Evolutionary conservation across 2,329 filamentous ascomycete genomes (phyloP).

Genomic region (Neofusicoccum sp.): DNA sequence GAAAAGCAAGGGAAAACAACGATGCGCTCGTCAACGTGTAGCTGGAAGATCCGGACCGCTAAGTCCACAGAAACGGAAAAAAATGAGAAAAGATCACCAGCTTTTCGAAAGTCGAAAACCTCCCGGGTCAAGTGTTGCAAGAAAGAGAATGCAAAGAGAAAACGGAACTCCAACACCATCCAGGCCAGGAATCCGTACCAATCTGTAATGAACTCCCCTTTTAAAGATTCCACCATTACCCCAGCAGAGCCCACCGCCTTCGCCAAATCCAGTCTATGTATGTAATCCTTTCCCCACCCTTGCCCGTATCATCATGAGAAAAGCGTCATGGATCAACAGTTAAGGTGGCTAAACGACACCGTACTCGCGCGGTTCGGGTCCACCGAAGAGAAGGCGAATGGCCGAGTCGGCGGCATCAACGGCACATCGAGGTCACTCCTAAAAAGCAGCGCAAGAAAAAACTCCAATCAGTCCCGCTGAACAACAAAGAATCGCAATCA

Average conservation of each 20-base stretch:
- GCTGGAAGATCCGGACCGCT: background rate
- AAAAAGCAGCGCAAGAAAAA: background rate
- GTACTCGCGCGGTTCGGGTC: constrained; percentile 12
- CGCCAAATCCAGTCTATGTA: background rate
- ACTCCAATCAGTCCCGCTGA: background rate
- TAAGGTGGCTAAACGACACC: constrained; percentile 14
- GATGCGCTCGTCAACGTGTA: background rate
- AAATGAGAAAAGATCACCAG: background rate
- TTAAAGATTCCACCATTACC: too few species aligned
- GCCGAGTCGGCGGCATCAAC: background rate
- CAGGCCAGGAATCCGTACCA: background rate
- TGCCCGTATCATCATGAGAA: background rate
- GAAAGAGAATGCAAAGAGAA: background rate
- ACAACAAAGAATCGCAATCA: too few species aligned
- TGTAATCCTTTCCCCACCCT: background rate
- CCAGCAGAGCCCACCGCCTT: background rate
- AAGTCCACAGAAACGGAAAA: background rate
- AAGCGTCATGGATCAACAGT: constrained; percentile 3
- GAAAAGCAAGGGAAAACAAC: background rate
- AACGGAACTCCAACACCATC: background rate
- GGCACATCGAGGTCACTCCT: constrained; percentile 2
- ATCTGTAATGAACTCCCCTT: background rate
- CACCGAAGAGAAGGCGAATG: background rate
- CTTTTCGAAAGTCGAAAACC: background rate
- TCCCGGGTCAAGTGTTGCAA: background rate